These are phyloP conservation scores for Penicillium sp. DNA, from an alignment of 2,329 filamentous ascomycete species.

Conservation along the genomic window DNA sequence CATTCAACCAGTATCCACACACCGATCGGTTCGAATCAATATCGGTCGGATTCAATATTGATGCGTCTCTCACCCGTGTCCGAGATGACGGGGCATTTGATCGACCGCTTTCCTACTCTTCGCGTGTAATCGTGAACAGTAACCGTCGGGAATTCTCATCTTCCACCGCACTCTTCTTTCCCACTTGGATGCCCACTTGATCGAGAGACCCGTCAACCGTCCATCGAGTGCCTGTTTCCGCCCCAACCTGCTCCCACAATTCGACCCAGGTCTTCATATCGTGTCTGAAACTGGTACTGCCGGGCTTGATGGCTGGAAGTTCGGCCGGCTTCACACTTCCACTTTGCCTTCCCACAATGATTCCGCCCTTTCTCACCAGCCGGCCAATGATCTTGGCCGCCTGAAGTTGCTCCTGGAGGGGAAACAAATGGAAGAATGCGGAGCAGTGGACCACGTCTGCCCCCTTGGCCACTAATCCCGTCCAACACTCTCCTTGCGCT, in stretches of 20 bases:
- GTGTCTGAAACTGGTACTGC: conserved; percentile 8
- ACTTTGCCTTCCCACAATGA: conserved; percentile 26
- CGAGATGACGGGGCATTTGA: too few species aligned
- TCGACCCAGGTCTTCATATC: conserved; percentile 18
- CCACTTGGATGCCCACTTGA: background rate
- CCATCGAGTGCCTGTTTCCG: conserved; percentile 16
- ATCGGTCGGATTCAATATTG: too few species aligned
- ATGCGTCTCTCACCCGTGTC: too few species aligned
- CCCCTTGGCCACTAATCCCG: conserved; percentile 31
- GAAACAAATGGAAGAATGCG: conserved; percentile 45
- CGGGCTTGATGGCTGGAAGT: conserved; percentile 11
- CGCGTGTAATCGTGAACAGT: conserved; percentile 4
- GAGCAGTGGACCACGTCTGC: conserved; percentile 34
- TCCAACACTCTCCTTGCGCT: conserved; percentile 17
- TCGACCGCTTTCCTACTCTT: background rate
- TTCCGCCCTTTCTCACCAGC: conserved; percentile 13
- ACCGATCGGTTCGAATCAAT: too few species aligned
- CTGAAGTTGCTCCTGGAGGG: conserved; percentile 33
- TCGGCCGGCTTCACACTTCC: conserved; percentile 19
- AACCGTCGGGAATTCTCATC: conserved; percentile 5
- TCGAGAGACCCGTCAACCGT: conserved; percentile 10
- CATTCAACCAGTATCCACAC: too few species aligned
- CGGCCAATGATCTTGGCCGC: conserved; percentile 14
- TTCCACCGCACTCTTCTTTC: conserved; percentile 6
- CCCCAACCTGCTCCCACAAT: conserved; percentile 23